Base-by-base conservation (phyloP, 768 basidiomycete genomes). In the Leccinum longicurvipes region DNA sequence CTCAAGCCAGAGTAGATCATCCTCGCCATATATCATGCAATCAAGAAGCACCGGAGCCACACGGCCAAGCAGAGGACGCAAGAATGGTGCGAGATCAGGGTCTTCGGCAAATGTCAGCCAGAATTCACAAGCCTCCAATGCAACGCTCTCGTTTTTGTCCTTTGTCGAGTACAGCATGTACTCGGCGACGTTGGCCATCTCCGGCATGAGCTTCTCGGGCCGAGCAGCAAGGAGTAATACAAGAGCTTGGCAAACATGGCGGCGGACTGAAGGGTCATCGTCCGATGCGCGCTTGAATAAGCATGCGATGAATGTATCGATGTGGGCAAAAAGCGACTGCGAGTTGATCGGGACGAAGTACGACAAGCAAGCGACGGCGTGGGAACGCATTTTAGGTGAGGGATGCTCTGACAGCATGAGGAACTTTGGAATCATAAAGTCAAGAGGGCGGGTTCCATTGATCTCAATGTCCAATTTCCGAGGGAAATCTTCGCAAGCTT, bases 61-160 rank as follows among this genome's bases (percentile, higher is more conserved):
- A 63, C 91, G 91, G n/a, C 79, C 85, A 9, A 99, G 79, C 57
- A 94, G 81, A 2, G 95, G 95, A 57, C 85, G 87, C 25, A 99
- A 78, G 68, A 88, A 91, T 3, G 85, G 82, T 10, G 86, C 85
- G 23, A 98, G 79, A 49, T 93, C 92, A 36, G 86, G 86, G 63
- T 98, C 93, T 70, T 99, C 97, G 15, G 97, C 95, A 67, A 99
- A 98, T 1, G 95, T 97, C 58, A 99, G 79, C 97, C 97, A 99
- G 73, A 99, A 99, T 79, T 99, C 97, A 80, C 95, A 97, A 23
- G 97, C 97, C 75, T 99, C 97, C 48, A 99, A 79, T 3, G 96
- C 94, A 51, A 93, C 96, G 59, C 87, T 89, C 74, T 98, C 95
- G 71, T 98, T 93, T 75, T 91, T 90, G 78, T 98, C 95, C 74